Percentiles rank a stretch among this genome's conserved stretches.
These are phyloP conservation scores for Fusarium siculi DNA, from an alignment of 2,329 filamentous ascomycete species.

Conservation along the genomic window DNA sequence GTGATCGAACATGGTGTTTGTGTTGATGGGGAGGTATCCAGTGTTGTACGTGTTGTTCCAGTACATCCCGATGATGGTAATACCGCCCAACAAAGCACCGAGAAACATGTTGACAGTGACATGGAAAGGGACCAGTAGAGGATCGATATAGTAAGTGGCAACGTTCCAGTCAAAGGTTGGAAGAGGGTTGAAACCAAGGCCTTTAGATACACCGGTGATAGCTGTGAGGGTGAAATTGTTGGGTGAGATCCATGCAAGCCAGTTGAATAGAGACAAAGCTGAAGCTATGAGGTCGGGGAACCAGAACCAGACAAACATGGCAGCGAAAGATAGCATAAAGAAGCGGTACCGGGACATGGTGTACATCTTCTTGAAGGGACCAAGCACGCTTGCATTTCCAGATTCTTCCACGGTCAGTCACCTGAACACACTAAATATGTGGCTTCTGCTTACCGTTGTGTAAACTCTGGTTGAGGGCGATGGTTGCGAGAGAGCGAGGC, in stretches of 20 bases:
- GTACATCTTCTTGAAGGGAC: conserved; percentile 34
- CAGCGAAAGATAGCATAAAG: conserved; percentile 28
- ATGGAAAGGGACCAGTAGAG: conserved; percentile 52
- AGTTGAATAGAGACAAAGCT: conserved; percentile 56
- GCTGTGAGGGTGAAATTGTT: conserved; percentile 54
- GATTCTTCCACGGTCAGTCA: background rate
- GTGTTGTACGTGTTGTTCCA: conserved; percentile 57
- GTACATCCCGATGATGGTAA: conserved; percentile 56
- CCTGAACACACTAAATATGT: accelerated
- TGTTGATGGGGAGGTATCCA: conserved; percentile 61
- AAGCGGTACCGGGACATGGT: conserved; percentile 37
- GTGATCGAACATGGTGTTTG: conserved; percentile 57
- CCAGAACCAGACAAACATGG: conserved; percentile 42
- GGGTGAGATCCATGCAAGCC: conserved; percentile 66
- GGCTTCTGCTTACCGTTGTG: conserved; percentile 18
- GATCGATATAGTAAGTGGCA: conserved; percentile 34
- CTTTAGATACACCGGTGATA: conserved; percentile 54
- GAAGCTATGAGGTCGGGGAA: conserved; percentile 36
- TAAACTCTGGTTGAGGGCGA: conserved; percentile 37
- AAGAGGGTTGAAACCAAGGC: conserved; percentile 60
- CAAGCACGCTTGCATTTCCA: conserved; percentile 17
- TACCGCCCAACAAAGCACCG: conserved; percentile 48
- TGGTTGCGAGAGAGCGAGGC: conserved; percentile 49
- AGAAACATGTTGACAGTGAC: conserved; percentile 51
- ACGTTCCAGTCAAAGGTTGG: conserved; percentile 63